Conservation (phyloP, 1,139 yeast genomes). For the Yamadazyma trypodendri region DNA sequence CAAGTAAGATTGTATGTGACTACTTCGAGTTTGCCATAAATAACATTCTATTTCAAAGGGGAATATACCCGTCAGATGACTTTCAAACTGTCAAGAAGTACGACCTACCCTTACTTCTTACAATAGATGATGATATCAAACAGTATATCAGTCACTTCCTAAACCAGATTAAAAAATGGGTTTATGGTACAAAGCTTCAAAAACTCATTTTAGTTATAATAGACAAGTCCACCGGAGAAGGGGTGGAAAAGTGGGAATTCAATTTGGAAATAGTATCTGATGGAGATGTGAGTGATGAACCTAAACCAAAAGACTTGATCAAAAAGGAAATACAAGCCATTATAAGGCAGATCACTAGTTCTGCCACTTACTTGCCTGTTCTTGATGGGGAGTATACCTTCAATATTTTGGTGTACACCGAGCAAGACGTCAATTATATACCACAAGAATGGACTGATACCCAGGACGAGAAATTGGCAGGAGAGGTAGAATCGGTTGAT, state of each 20-base stretch:
- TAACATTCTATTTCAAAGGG: constrained; percentile 82
- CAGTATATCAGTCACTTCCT: constrained; percentile 67
- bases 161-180: constrained; percentile 81
- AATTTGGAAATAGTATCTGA: constrained; percentile 47
- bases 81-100: constrained; percentile 78
- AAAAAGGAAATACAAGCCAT: constrained; percentile 81
- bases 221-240: constrained; percentile 63
- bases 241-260: constrained; percentile 87
- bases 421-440: constrained; percentile 54
- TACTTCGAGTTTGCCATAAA: constrained; percentile 82
- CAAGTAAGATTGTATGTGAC: constrained; percentile 76
- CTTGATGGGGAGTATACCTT: constrained; percentile 73
- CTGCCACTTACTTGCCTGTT: constrained; percentile 81
- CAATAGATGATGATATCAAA: constrained; percentile 75
- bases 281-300: constrained; percentile 11
- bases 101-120: constrained; percentile 72
- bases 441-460: constrained; percentile 90
- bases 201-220: constrained; percentile 72
- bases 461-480: constrained; percentile 52
- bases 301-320: constrained; percentile 48
- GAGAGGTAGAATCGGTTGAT: constrained; percentile 63
- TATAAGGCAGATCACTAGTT: constrained; percentile 85
- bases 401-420: constrained; percentile 84
- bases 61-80: constrained; percentile 88
- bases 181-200: constrained; percentile 66